Conservation (phyloP, 352 stramenopile genomes). For the Pythium myriotylum region DNA sequence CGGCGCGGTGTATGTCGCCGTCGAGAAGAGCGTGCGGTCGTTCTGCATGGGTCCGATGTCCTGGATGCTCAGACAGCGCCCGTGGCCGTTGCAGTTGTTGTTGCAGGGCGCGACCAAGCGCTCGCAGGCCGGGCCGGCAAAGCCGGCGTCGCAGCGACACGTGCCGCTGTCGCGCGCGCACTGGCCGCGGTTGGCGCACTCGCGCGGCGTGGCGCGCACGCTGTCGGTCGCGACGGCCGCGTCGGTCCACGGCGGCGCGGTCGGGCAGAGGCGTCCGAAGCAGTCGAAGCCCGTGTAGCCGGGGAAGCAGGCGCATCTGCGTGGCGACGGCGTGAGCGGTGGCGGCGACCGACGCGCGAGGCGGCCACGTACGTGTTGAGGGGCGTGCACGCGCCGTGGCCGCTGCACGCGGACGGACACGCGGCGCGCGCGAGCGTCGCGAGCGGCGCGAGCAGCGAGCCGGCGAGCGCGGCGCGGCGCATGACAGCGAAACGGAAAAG, state of each 20-base stretch:
- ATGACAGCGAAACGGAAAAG: neutral
- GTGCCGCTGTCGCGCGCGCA: constrained; percentile 76
- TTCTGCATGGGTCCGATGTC: constrained; percentile 50
- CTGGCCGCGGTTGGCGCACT: constrained; percentile 74
- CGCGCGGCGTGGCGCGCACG: constrained; percentile 41
- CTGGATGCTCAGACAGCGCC: constrained; percentile 83
- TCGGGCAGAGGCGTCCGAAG: constrained; percentile 70
- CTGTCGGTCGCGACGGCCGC: constrained; percentile 48
- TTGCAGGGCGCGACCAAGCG: constrained; percentile 65
- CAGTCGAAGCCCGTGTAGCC: constrained; percentile 91
- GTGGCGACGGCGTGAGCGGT: neutral
- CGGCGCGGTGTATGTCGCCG: constrained; percentile 48
- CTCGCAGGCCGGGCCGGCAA: constrained; percentile 70
- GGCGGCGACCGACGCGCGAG: neutral
- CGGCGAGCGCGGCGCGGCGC: neutral
- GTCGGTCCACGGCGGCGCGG: constrained; percentile 60
- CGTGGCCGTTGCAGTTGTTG: constrained; percentile 88
- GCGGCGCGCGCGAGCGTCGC: constrained; percentile 12
- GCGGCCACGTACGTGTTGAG: constrained; percentile 50
- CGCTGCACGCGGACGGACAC: constrained; percentile 70
- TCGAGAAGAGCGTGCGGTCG: constrained; percentile 66
- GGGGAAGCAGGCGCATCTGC: constrained; percentile 82
- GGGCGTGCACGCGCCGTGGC: constrained; percentile 54
- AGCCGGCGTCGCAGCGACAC: constrained; percentile 84
- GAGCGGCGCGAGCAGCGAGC: neutral